Conservation (phyloP, 2,329 filamentous ascomycete genomes). For the Phaeosphaeriaceae sp. region DNA sequence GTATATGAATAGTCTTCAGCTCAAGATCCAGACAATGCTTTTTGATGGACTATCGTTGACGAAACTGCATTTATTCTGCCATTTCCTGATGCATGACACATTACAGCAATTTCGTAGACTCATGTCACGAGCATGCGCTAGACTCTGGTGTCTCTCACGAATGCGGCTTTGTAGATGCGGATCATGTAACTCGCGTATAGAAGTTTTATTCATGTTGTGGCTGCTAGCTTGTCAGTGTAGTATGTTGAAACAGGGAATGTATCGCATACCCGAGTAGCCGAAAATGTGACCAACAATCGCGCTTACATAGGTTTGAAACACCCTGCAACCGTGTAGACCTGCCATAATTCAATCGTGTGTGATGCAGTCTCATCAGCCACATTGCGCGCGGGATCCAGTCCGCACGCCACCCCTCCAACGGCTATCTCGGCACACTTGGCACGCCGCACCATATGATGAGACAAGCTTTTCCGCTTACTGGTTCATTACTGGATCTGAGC, state of each 20-base stretch:
- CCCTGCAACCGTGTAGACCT: not conserved
- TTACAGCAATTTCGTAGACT: too few relatives aligned
- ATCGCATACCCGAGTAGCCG: not conserved
- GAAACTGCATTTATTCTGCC: too few relatives aligned
- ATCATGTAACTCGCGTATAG: not conserved
- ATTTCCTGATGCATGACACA: too few relatives aligned
- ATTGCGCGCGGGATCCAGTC: not conserved
- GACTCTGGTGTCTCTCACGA: not conserved
- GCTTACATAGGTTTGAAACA: not conserved
- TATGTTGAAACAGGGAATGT: not conserved
- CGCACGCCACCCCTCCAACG: not conserved
- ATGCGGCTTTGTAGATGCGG: not conserved
- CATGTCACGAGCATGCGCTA: too few relatives aligned
- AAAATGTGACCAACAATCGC: not conserved
- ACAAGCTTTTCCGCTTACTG: not conserved
- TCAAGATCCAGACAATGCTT: too few relatives aligned
- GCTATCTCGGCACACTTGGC: not conserved
- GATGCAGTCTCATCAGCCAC: not conserved
- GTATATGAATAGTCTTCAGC: too few relatives aligned
- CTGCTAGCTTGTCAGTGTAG: not conserved
- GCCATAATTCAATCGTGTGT: not conserved
- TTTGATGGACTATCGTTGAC: too few relatives aligned
- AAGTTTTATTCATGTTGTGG: not conserved
- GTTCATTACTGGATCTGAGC: not conserved
- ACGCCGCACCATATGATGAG: not conserved